A percentile compares a stretch with the other conserved stretches of the same genome.
Evolutionary conservation across 2,329 filamentous ascomycete species (phyloP).

Genomic region (Claviceps sp.): DNA sequence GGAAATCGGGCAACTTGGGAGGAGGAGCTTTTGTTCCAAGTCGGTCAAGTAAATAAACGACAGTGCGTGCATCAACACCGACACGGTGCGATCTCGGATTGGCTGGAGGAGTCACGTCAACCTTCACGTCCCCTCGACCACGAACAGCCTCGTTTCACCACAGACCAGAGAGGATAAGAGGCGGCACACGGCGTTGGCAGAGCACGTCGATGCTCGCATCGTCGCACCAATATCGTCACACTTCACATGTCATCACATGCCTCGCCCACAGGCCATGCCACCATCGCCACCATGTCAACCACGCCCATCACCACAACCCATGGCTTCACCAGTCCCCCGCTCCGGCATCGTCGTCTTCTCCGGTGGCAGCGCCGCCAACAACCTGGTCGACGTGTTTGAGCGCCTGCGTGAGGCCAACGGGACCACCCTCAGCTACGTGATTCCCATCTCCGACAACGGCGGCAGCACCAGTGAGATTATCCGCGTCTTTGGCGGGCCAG

Average conservation of each 20-base stretch:
- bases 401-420: slow-evolving; percentile 48
- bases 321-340: background rate
- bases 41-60: no score
- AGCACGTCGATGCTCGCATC: no score
- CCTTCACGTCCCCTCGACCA: no score
- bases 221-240: no score
- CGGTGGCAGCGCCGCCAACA: slow-evolving; percentile 89
- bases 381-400: slow-evolving; percentile 80
- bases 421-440: slow-evolving; percentile 67
- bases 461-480: slow-evolving; percentile 90
- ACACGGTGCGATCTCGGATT: no score
- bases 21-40: no score
- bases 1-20: no score
- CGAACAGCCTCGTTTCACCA: no score
- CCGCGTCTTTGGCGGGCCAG: slow-evolving; percentile 85
- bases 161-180: no score
- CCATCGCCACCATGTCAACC: background rate
- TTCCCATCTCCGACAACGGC: slow-evolving; percentile 92
- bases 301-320: background rate
- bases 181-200: no score
- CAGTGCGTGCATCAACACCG: no score
- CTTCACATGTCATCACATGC: background rate
- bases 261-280: background rate
- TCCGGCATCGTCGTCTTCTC: slow-evolving; percentile 67
- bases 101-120: no score